These are phyloP conservation scores for Nakazawaea ernobii DNA, from an alignment of 805 yeast species.

Conservation along the genomic window DNA sequence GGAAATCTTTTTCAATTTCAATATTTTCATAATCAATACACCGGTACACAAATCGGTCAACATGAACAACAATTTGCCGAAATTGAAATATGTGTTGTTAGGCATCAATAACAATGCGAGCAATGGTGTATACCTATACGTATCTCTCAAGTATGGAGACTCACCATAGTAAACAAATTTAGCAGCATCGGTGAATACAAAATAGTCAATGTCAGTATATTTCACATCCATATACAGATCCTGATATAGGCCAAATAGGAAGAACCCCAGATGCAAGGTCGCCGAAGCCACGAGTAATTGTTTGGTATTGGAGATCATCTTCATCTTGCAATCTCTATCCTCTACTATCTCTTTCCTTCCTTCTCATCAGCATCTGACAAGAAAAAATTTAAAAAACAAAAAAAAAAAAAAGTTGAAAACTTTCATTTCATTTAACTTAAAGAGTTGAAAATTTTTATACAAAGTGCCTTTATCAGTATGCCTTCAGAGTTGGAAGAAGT, in stretches of 20 bases:
- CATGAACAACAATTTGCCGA: constrained; percentile 78
- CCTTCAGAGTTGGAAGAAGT: constrained; percentile 48
- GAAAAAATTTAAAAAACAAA: constrained; percentile 1
- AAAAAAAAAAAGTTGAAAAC: background rate
- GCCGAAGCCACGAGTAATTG: constrained; percentile 11
- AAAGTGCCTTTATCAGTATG: constrained; percentile 25
- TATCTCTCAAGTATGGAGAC: constrained; percentile 81
- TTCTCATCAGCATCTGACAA: background rate
- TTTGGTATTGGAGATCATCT: background rate
- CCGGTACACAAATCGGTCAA: constrained; percentile 82
- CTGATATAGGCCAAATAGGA: constrained; percentile 79
- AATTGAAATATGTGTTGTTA: constrained; percentile 47
- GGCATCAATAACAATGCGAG: constrained; percentile 81
- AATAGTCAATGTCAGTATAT: constrained; percentile 92
- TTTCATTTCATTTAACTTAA: background rate
- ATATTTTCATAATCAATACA: constrained; percentile 39
- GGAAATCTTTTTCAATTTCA: constrained; percentile 20
- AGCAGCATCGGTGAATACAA: constrained; percentile 92
- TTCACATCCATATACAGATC: constrained; percentile 73
- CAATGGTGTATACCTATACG: constrained; percentile 91
- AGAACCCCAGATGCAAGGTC: constrained; percentile 52
- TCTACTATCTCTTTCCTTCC: background rate
- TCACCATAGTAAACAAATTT: constrained; percentile 46
- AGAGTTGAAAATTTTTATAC: background rate
- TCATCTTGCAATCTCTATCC: background rate